Base-by-base conservation (phyloP, 2,329 filamentous ascomycete genomes). In the Cyclaneusma minus region DNA sequence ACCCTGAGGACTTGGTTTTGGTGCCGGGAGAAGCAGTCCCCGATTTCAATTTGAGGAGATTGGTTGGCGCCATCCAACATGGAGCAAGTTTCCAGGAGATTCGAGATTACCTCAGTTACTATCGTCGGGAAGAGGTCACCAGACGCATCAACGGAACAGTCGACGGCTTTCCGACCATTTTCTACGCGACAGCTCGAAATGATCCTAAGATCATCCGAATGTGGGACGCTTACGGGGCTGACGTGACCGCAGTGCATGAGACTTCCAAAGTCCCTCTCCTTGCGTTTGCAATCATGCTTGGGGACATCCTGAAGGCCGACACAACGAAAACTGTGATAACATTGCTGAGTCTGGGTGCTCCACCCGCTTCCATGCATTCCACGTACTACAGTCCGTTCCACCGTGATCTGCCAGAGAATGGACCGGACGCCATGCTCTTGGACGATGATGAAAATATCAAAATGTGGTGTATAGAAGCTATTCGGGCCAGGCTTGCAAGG, bases 261-360 rank as follows among this genome's bases (percentile, higher is more conserved):
- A n/a, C 22, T 6, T 29, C 32, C 13, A 21, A 27, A 13, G 32
- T 49, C 11, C 48, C 47, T 5, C 32, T 49, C 8, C 33, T 51
- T 5, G 43, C 41, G 4, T 51, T 49, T 29, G 35, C 47, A 2
- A 45, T 50, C 11, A 30, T 48, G 24, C 31, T 37, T 17, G 37
- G 33, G 5, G 37, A 44, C 16, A 33, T 12, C 10, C 14, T 33
- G 6, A 15, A 38, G 16, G 29, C 29, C 3, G 43, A 50, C 20
- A 49, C 44, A 3, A 43, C 46, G 2, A 25, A 34, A 6, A 34
- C 35, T 5, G 31, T 45, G 3, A 32, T 37, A 8, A 47, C 44
- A 8, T 36, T 50, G 3, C 34, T 51, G 5, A 43, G 43, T n/a
- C 36, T 47, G 19, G 48, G 48, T 3, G 47, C 48, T 2, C 22